Conservation (phyloP, 1,284 basidiomycete species). For the Pyrrhoderma lamaoense region DNA sequence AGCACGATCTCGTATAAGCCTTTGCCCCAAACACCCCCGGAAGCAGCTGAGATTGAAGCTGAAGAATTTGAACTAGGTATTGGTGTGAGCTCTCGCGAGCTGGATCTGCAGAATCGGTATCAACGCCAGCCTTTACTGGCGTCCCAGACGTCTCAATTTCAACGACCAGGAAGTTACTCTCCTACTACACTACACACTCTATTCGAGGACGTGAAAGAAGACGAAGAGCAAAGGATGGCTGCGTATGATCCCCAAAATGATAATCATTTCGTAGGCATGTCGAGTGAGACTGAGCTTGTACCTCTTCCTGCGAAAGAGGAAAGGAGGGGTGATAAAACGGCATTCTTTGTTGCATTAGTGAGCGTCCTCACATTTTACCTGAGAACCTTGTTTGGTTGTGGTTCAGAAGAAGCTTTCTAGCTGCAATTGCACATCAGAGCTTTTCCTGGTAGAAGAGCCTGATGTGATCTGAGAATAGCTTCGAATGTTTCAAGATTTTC, state of each 20-base stretch:
- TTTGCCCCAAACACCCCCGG: conserved; percentile 6
- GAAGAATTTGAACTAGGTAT: neutral
- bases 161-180: neutral
- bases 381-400: neutral
- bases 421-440: neutral
- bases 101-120: conserved; percentile 4
- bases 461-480: neutral
- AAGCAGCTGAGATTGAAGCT: neutral
- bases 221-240: conserved; percentile 6
- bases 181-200: neutral
- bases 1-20: conserved; percentile 1
- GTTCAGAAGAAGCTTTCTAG: neutral
- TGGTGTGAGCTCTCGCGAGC: neutral
- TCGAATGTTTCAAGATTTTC: neutral
- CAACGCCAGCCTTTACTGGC: neutral
- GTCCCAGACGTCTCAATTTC: conserved; percentile 2
- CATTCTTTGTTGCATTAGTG: conserved; percentile 10
- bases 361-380: conserved; percentile 2
- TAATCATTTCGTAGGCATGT: neutral
- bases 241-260: conserved; percentile 1
- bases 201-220: neutral
- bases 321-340: conserved; percentile 11
- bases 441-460: neutral
- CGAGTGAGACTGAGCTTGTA: conserved; percentile 3
- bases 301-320: conserved; percentile 12